These are phyloP conservation scores for Chlamydomonas sphaeroides DNA, from an alignment of 139 green algal species.

Conservation along the genomic window DNA sequence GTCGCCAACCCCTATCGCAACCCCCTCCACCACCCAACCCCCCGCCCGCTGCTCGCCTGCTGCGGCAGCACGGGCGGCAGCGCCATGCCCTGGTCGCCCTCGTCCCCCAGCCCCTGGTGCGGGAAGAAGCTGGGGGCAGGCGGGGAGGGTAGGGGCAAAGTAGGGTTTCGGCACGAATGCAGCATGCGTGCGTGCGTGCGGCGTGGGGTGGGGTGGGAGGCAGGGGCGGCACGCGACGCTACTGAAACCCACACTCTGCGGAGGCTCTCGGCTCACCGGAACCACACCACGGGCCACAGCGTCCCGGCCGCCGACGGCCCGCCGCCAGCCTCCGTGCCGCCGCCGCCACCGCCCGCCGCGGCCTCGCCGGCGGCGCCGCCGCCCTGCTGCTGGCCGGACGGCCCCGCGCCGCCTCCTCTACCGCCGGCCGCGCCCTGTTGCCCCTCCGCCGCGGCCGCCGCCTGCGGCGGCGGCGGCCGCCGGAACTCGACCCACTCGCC, in stretches of 20 bases:
- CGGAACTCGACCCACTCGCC: conserved; percentile 38
- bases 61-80: conserved; percentile 31
- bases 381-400: not conserved
- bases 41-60: too few relatives aligned
- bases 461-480: not conserved
- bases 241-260: too few relatives aligned
- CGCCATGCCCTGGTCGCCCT: conserved; percentile 15
- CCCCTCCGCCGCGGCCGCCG: not conserved
- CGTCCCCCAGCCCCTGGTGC: conserved; percentile 6
- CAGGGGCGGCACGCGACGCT: too few relatives aligned
- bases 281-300: conserved; percentile 39
- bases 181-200: too few relatives aligned
- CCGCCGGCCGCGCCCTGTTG: not conserved
- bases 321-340: not conserved
- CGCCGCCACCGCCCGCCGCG: not conserved
- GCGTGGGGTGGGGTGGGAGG: too few relatives aligned
- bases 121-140: conserved; percentile 14
- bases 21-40: too few relatives aligned
- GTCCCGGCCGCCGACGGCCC: not conserved
- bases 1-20: too few relatives aligned
- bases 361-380: not conserved
- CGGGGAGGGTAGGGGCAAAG: too few relatives aligned
- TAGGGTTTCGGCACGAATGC: too few relatives aligned
- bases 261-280: conserved; percentile 27
- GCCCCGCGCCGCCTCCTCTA: not conserved